These are phyloP conservation scores for Ustilago loliicola DNA, from an alignment of 1,284 basidiomycete genomes.

Conservation along the genomic window DNA sequence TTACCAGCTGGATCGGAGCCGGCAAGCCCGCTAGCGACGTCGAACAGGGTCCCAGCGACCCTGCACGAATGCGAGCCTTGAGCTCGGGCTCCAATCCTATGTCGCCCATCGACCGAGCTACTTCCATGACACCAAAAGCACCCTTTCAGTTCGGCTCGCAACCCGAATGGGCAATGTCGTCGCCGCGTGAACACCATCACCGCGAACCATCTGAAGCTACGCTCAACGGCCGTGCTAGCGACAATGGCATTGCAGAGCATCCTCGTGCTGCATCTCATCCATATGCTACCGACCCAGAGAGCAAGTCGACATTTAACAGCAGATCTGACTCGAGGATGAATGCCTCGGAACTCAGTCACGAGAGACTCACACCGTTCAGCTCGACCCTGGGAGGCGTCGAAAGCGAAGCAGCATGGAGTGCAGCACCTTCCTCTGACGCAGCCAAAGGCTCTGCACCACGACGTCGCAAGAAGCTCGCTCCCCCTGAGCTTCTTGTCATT, in stretches of 20 bases:
- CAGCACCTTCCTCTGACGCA: constrained; percentile 22
- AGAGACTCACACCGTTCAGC: constrained; percentile 20
- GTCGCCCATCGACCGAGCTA: constrained; percentile 48
- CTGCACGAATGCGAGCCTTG: constrained; percentile 17
- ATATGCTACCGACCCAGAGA: background rate
- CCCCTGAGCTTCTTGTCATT: constrained; percentile 66
- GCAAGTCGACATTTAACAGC: constrained; percentile 18
- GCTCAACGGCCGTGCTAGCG: constrained; percentile 31
- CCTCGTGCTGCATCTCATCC: background rate
- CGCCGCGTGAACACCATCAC: constrained; percentile 28
- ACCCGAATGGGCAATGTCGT: constrained; percentile 11
- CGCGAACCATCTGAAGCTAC: constrained; percentile 49
- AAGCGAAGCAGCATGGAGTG: constrained; percentile 48
- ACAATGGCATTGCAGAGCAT: constrained; percentile 1
- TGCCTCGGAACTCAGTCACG: constrained; percentile 28
- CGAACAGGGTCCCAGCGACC: constrained; percentile 35
- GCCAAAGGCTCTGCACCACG: constrained; percentile 21
- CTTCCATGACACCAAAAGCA: constrained; percentile 51
- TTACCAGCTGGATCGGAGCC: constrained; percentile 43
- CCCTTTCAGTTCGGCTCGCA: constrained; percentile 29
- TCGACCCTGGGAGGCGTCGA: constrained; percentile 47
- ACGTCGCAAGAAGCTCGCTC: constrained; percentile 45
- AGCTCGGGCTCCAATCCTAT: constrained; percentile 34
- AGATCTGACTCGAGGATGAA: constrained; percentile 25
- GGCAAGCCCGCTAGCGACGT: constrained; percentile 29